Evolutionary conservation across 352 stramenopile genomes (phyloP).

Genomic region (Globisporangium spiculum): DNA sequence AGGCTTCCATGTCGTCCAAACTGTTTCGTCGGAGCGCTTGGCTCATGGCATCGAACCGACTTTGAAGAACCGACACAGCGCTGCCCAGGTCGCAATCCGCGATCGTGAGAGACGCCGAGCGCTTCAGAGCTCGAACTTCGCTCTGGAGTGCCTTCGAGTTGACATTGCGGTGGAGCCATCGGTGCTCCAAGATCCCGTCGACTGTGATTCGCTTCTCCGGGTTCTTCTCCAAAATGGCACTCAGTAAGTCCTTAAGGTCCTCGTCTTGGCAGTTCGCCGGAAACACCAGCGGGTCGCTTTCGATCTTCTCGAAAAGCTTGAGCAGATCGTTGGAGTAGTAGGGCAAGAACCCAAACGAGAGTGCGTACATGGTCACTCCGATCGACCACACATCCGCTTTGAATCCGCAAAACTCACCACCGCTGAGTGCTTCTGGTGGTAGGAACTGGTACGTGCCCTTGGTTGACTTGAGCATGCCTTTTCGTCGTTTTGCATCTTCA

Average conservation of each 20-base stretch:
- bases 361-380: conserved; percentile 89
- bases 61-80: conserved; percentile 61
- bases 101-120: conserved; percentile 30
- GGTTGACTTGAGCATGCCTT: conserved; percentile 58
- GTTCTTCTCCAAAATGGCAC: conserved; percentile 71
- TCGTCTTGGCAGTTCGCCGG: conserved; percentile 40
- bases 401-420: conserved; percentile 71
- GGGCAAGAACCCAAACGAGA: conserved; percentile 85
- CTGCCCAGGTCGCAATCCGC: conserved; percentile 42
- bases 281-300: conserved; percentile 52
- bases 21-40: conserved; percentile 11
- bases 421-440: conserved; percentile 59
- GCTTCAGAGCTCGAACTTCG: conserved; percentile 43
- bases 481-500: conserved; percentile 5
- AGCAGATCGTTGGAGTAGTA: conserved; percentile 88
- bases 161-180: conserved; percentile 65
- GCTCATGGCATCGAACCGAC: conserved; percentile 39
- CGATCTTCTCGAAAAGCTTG: conserved; percentile 90
- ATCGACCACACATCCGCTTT: conserved; percentile 91
- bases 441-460: conserved; percentile 82
- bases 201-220: conserved; percentile 64
- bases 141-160: conserved; percentile 46
- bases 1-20: neutral
- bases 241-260: conserved; percentile 69
- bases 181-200: conserved; percentile 63